phyloP scores from a whole-genome alignment of 1,284 basidiomycete genomes.

The Irpex lacteus region DNA sequence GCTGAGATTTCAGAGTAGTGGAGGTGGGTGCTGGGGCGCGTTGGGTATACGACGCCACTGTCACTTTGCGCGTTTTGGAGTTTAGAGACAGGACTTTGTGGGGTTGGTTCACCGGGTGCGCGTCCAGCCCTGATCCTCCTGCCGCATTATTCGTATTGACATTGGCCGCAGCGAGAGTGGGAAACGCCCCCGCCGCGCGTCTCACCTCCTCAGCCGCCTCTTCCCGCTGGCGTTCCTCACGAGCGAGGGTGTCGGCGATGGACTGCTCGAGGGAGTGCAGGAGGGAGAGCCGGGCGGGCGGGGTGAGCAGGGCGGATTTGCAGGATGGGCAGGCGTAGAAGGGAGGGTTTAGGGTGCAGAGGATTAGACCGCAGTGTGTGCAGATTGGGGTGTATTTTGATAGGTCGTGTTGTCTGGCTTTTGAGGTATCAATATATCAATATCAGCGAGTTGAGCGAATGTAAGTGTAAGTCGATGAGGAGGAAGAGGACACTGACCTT shows the following conservation, averaged over 20 bases:
- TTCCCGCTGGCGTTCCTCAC: constrained; percentile 48
- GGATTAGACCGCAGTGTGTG: constrained; percentile 54
- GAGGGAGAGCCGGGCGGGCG: constrained; percentile 33
- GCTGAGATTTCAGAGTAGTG: too few species aligned
- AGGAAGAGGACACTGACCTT: constrained; percentile 37
- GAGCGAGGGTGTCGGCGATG: constrained; percentile 39
- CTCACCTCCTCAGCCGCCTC: constrained; percentile 45
- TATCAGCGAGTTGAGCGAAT: too few species aligned
- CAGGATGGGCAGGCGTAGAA: constrained; percentile 60
- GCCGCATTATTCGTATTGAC: constrained; percentile 4
- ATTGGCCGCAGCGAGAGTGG: constrained; percentile 39
- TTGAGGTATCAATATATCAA: too few species aligned
- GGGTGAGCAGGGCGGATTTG: constrained; percentile 34
- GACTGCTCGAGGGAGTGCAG: constrained; percentile 41
- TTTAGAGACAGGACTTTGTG: constrained; percentile 64
- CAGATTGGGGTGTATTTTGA: constrained; percentile 59
- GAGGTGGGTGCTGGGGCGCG: not conserved
- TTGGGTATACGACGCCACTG: constrained; percentile 25
- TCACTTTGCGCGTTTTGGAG: constrained; percentile 47
- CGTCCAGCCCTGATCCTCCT: constrained; percentile 13
- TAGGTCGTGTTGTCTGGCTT: constrained; percentile 56
- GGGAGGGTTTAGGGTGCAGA: constrained; percentile 58
- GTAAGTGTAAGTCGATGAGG: too few species aligned
- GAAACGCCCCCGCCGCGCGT: constrained; percentile 58
- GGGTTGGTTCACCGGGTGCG: constrained; percentile 32